Conservation (phyloP, 106 monocot genomes). For the Agapanthus africanus region DNA sequence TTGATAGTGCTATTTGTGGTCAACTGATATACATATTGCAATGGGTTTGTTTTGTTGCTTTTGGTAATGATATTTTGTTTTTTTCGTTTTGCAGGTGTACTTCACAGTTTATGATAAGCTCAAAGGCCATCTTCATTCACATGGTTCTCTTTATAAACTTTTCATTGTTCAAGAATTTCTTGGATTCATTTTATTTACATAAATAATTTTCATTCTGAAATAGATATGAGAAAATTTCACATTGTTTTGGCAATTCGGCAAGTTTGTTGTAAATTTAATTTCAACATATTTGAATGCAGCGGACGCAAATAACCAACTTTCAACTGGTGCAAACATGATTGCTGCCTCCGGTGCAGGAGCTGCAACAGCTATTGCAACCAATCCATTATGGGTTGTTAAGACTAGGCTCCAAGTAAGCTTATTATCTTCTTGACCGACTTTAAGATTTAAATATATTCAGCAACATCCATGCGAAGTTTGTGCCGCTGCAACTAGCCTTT, state of each 20-base stretch:
- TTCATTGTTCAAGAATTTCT: not conserved
- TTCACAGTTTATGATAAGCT: constrained; percentile 80
- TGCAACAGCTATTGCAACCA: constrained; percentile 75
- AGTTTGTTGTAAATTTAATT: constrained; percentile 6
- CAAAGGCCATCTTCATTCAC: constrained; percentile 54
- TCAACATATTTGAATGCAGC: constrained; percentile 22
- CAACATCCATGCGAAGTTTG: too few species aligned
- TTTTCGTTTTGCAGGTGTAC: constrained; percentile 60
- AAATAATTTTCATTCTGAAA: not conserved
- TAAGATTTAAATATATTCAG: not conserved
- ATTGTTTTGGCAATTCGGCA: not conserved
- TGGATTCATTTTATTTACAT: not conserved
- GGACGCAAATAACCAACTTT: constrained; percentile 48
- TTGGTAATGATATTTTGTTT: not conserved
- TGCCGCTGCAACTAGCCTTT: not conserved
- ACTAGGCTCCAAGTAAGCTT: constrained; percentile 84
- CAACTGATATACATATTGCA: not conserved
- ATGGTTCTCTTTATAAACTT: constrained; percentile 35
- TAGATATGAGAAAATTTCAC: not conserved
- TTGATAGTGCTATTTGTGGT: too few species aligned
- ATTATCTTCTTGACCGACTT: not conserved
- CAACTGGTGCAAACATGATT: constrained; percentile 68
- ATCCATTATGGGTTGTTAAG: constrained; percentile 98
- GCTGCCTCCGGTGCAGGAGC: constrained; percentile 94
- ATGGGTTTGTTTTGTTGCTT: not conserved